Percentiles rank a stretch among this genome's conserved stretches.
Conservation (phyloP, 2,329 filamentous ascomycete species). For the Talaromyces albobiverticillius region DNA sequence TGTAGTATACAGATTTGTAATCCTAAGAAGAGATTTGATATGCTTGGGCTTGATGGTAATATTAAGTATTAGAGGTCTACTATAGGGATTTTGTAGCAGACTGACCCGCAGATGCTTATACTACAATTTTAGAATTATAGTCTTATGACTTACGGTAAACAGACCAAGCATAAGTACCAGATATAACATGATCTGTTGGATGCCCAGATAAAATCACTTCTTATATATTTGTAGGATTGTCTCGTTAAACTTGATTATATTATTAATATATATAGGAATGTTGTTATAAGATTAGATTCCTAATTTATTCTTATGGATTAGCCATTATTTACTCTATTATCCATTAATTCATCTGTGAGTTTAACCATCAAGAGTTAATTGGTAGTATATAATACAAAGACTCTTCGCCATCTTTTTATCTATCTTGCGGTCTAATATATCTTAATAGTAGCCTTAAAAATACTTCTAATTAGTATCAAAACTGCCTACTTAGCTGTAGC, state of each 20-base stretch:
- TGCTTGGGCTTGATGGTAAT: slow-evolving; percentile 21
- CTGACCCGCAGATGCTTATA: slow-evolving; percentile 21
- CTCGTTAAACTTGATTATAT: slow-evolving; percentile 22
- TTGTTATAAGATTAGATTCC: slow-evolving; percentile 16
- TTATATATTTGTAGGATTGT: slow-evolving; percentile 20
- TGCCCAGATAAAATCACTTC: slow-evolving; percentile 21
- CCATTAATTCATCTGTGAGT: neutral
- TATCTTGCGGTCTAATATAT: slow-evolving; percentile 16
- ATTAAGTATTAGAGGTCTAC: slow-evolving; percentile 17
- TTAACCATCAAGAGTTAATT: neutral
- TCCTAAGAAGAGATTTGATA: slow-evolving; percentile 23
- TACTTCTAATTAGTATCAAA: slow-evolving; percentile 23
- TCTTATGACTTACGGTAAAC: slow-evolving; percentile 22
- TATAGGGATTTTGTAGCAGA: slow-evolving; percentile 20
- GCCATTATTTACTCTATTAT: neutral
- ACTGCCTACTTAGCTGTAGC: slow-evolving; percentile 18
- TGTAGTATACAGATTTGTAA: slow-evolving; percentile 21
- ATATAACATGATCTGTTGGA: slow-evolving; percentile 22
- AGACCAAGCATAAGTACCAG: slow-evolving; percentile 17
- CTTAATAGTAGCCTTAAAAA: slow-evolving; percentile 21
- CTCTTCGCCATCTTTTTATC: slow-evolving; percentile 18
- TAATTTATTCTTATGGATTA: neutral
- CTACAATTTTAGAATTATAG: slow-evolving; percentile 19
- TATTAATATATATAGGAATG: slow-evolving; percentile 21
- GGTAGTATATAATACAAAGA: slow-evolving; percentile 17